Conservation (phyloP, 345 rosid genomes). For the Pugionium dolabratum region DNA sequence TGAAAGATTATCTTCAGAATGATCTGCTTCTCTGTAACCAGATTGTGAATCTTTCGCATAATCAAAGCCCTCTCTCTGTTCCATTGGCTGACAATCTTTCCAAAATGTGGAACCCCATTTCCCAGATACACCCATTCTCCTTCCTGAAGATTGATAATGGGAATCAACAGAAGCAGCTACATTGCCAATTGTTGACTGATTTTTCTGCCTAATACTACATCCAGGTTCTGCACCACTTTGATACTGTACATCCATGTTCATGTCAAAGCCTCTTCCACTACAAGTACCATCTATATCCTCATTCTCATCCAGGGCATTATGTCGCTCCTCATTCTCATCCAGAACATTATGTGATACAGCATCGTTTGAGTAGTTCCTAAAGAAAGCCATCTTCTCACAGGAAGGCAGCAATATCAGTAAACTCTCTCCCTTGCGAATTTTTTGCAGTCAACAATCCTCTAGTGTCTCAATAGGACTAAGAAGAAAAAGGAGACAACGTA, state of each 20-base stretch:
- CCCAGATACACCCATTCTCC: slow-evolving; percentile 64
- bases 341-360: slow-evolving; percentile 53
- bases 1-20: slow-evolving; percentile 58
- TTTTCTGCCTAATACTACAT: slow-evolving; percentile 50
- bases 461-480: slow-evolving; percentile 32
- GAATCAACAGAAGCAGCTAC: slow-evolving; percentile 46
- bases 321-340: slow-evolving; percentile 66
- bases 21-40: slow-evolving; percentile 55
- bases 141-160: slow-evolving; percentile 60
- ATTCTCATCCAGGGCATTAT: slow-evolving; percentile 36
- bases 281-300: slow-evolving; percentile 53
- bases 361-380: slow-evolving; percentile 66
- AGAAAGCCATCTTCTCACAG: slow-evolving; percentile 83
- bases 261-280: slow-evolving; percentile 72
- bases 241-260: slow-evolving; percentile 66
- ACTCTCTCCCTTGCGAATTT: neutral
- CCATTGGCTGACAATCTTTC: slow-evolving; percentile 97
- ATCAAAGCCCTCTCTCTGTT: slow-evolving; percentile 57
- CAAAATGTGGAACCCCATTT: slow-evolving; percentile 97
- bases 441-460: slow-evolving; percentile 12
- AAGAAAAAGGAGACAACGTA: neutral
- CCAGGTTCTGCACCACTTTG: slow-evolving; percentile 73
- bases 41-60: slow-evolving; percentile 73
- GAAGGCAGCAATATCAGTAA: slow-evolving; percentile 34
- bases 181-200: slow-evolving; percentile 43